Evolutionary conservation across 352 stramenopile species (phyloP).

Genomic region (Phytophthora colocasiae): DNA sequence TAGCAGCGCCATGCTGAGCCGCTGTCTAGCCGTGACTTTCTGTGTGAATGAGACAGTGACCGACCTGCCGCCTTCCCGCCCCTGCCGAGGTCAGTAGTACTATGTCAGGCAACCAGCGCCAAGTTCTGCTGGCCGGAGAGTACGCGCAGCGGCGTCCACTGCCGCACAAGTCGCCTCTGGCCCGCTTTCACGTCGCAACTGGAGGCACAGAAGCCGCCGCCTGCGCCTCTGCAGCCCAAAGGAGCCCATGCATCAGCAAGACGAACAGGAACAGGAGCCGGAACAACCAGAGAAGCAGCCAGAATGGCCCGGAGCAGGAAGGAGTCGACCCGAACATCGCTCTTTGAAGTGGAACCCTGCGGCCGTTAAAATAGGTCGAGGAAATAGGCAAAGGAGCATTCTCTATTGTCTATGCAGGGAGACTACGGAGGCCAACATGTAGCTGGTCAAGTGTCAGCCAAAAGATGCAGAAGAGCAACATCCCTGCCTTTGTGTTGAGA

Average conservation of each 20-base stretch:
- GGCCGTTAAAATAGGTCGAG: slow-evolving; percentile 75
- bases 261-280: slow-evolving; percentile 25
- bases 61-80: slow-evolving; percentile 29
- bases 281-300: slow-evolving; percentile 28
- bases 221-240: slow-evolving; percentile 10
- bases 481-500: slow-evolving; percentile 79
- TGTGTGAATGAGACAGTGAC: slow-evolving; percentile 42
- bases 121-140: slow-evolving; percentile 44
- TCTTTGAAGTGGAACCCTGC: slow-evolving; percentile 68
- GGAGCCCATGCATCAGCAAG: slow-evolving; percentile 12
- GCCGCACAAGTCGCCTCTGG: slow-evolving; percentile 27
- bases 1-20: slow-evolving; percentile 35
- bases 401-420: slow-evolving; percentile 77
- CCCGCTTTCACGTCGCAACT: slow-evolving; percentile 38
- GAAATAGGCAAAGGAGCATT: slow-evolving; percentile 90
- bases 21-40: slow-evolving; percentile 39
- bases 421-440: slow-evolving; percentile 79
- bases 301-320: slow-evolving; percentile 32
- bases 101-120: slow-evolving; percentile 40
- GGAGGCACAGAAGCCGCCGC: slow-evolving; percentile 22
- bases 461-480: slow-evolving; percentile 75
- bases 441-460: slow-evolving; percentile 87
- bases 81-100: slow-evolving; percentile 8
- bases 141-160: slow-evolving; percentile 40
- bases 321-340: slow-evolving; percentile 26